A percentile compares a stretch with the other conserved stretches of the same genome.
Evolutionary conservation across 805 yeast species (phyloP).

Genomic region (Sugiyamaella qingdaonensis): DNA sequence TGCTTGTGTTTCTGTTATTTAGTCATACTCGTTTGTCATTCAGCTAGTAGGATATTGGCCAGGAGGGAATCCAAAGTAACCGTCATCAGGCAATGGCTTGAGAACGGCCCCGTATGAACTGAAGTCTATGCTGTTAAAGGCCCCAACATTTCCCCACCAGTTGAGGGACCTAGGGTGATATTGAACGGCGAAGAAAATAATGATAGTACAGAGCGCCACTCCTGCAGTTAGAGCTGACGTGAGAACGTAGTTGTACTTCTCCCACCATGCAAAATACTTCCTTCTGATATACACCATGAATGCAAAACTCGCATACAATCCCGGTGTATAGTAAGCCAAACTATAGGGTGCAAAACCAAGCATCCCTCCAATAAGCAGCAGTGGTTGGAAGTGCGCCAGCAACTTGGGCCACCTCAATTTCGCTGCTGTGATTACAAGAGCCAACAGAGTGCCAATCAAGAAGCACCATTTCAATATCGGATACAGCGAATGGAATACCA

Average conservation of each 20-base stretch:
- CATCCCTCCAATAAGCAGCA: slow-evolving; percentile 32
- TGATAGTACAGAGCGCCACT: slow-evolving; percentile 53
- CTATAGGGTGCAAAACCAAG: slow-evolving; percentile 33
- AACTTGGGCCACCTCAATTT: background rate
- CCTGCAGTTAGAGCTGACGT: slow-evolving; percentile 57
- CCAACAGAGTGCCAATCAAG: slow-evolving; percentile 24
- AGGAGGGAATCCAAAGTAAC: slow-evolving; percentile 21
- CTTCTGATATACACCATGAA: slow-evolving; percentile 41
- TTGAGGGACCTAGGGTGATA: slow-evolving; percentile 40
- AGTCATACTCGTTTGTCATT: too few species aligned
- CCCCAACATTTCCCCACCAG: slow-evolving; percentile 64
- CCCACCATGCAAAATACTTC: slow-evolving; percentile 53
- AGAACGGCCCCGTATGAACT: background rate
- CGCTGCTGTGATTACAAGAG: slow-evolving; percentile 4
- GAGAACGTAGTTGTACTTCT: slow-evolving; percentile 45
- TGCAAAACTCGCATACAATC: slow-evolving; percentile 35
- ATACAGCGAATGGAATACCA: slow-evolving; percentile 37
- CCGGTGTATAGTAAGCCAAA: slow-evolving; percentile 20
- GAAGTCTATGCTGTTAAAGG: slow-evolving; percentile 43
- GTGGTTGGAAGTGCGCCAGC: slow-evolving; percentile 7
- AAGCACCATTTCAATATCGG: slow-evolving; percentile 24
- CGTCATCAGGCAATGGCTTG: slow-evolving; percentile 12
- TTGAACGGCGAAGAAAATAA: slow-evolving; percentile 52
- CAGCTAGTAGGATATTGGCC: slow-evolving; percentile 13
- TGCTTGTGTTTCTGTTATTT: too few species aligned